Base-by-base conservation (phyloP, 1,139 yeast species). In the Suhomyces panamericanus region DNA sequence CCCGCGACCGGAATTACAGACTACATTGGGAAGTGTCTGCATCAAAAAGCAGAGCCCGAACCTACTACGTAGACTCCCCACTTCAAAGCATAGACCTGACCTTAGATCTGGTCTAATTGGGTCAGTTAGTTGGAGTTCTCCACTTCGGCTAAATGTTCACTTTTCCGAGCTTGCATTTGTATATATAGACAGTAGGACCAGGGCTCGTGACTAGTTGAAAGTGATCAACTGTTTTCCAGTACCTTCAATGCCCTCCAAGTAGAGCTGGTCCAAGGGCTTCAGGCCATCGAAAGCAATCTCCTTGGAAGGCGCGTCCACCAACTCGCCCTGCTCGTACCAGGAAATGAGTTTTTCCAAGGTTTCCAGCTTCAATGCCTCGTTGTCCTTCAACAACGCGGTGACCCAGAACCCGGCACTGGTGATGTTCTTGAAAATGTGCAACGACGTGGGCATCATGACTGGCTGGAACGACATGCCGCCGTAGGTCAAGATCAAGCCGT, bases 391-490 rank as follows among this genome's bases (percentile, higher is more conserved):
- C 70, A 87, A 85, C 40, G 77, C 83, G 10, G 98, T 87, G 45
- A 93, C 83, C 99, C 99, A 93, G 70, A 87, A 93, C 0, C 99
- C 99, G 35, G 83, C 81, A 47, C 91, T 83, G 15, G 87, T 84
- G 49, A 93, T 67, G 59, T 91, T 87, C 64, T 90, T 93, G 74
- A 93, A 93, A 53, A 95, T 91, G 59, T 88, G 87, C 49, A 88
- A 70, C 1, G 96, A 81, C 1, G 97, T 89, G 35, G 98, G 97
- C 48, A 93, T 67, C 14, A 81, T 78, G 22, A 95, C 95, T 3
- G 99, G 99, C 67, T 89, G 93, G 73, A 84, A 83, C 6, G 98
- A 88, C 99, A 93, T 93, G 40, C 96, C 99, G 26, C 99, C 99
- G 62, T 93, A 93, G 0, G 99, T 90, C 57, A 87, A 81, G 75